Conservation (phyloP, 1,284 basidiomycete species). For the Cryptococcus maquisensis region DNA sequence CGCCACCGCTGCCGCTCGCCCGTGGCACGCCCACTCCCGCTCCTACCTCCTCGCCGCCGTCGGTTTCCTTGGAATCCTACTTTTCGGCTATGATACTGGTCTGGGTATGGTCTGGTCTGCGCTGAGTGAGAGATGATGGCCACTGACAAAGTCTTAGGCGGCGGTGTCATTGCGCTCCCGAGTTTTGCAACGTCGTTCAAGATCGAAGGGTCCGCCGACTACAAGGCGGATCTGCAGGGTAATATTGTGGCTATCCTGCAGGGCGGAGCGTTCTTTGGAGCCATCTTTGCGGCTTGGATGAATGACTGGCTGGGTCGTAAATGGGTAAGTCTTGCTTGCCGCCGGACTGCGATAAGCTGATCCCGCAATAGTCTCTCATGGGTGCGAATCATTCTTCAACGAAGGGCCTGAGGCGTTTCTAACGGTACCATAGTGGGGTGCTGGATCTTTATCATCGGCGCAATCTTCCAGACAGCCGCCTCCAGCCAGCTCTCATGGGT, state of each 20-base stretch:
- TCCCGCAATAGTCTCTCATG: neutral
- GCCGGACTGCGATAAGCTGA: neutral
- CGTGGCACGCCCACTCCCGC: constrained; percentile 32
- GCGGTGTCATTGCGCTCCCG: constrained; percentile 53
- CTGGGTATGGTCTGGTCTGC: too few relatives aligned
- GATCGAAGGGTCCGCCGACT: constrained; percentile 48
- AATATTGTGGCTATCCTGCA: constrained; percentile 72
- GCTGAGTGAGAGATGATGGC: too few relatives aligned
- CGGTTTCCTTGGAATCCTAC: constrained; percentile 70
- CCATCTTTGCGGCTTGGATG: constrained; percentile 56
- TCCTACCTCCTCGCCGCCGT: constrained; percentile 60
- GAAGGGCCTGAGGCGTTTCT: neutral
- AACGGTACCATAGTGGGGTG: constrained; percentile 59
- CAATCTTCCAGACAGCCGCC: constrained; percentile 53
- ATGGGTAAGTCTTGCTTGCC: constrained; percentile 14
- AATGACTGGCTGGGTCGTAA: constrained; percentile 39
- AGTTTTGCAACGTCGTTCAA: constrained; percentile 64
- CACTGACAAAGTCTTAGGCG: too few relatives aligned
- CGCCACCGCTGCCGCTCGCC: constrained; percentile 11
- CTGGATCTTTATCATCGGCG: constrained; percentile 63
- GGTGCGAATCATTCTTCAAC: neutral
- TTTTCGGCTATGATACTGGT: constrained; percentile 65
- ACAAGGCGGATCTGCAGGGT: constrained; percentile 32
- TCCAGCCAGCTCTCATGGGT: constrained; percentile 47
- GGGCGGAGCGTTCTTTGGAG: constrained; percentile 71